A percentile compares a stretch with the other conserved stretches of the same genome.
Evolutionary conservation across 225 moss, liverwort and hornwort genomes (phyloP).

Genomic region (Antitrichia curtipendula): DNA sequence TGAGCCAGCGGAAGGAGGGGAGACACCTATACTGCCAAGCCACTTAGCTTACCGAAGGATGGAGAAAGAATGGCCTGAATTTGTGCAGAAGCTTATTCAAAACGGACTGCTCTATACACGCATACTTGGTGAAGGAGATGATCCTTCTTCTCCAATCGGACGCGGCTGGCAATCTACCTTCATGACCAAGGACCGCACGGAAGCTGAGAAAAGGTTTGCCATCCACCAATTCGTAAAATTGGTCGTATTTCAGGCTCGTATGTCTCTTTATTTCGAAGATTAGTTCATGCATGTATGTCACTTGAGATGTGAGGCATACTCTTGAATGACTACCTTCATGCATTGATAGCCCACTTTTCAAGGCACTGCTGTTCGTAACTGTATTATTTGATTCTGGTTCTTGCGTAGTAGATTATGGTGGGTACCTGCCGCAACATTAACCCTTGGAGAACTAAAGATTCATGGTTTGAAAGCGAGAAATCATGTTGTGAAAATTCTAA

Average conservation of each 20-base stretch:
- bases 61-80: constrained; percentile 82
- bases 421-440: neutral
- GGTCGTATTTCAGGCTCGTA: neutral
- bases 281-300: neutral
- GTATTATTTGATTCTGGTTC: neutral
- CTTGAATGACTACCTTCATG: neutral
- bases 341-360: neutral
- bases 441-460: neutral
- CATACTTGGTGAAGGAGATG: constrained; percentile 86
- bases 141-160: constrained; percentile 91
- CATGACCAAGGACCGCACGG: constrained; percentile 65
- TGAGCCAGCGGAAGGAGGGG: constrained; percentile 75
- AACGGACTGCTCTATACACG: constrained; percentile 72
- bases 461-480: neutral
- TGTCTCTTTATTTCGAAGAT: neutral
- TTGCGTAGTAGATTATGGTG: neutral
- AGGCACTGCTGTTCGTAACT: neutral
- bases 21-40: constrained; percentile 87
- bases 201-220: constrained; percentile 76
- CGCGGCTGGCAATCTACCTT: constrained; percentile 99
- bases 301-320: neutral
- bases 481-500: neutral
- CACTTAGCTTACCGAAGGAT: constrained; percentile 75
- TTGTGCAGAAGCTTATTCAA: constrained; percentile 58
- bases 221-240: neutral